Evolutionary conservation across 2,329 filamentous ascomycete genomes (phyloP).

Genomic region (Neoascochyta sp.): DNA sequence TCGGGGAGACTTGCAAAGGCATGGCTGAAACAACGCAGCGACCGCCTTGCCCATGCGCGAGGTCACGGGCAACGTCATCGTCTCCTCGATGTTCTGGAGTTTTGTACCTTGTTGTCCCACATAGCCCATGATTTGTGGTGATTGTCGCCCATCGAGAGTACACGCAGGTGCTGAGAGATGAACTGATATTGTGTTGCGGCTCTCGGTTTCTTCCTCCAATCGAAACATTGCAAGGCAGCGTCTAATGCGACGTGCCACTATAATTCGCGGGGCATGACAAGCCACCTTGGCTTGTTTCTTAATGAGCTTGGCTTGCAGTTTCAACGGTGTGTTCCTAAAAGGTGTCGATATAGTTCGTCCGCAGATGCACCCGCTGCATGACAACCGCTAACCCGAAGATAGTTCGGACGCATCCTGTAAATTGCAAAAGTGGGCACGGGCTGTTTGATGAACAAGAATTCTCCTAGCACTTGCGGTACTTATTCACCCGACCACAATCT

Average conservation of each 20-base stretch:
- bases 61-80: conserved; percentile 1
- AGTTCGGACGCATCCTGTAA: conserved; percentile 1
- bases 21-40: conserved; percentile 7
- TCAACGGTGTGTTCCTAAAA: background rate
- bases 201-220: conserved; percentile 9
- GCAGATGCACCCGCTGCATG: background rate
- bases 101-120: conserved; percentile 1
- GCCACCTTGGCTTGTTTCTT: conserved; percentile 9
- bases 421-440: conserved; percentile 7
- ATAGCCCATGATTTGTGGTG: too few relatives aligned
- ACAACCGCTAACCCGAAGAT: conserved; percentile 2
- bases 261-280: conserved; percentile 4
- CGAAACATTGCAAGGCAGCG: conserved; percentile 1
- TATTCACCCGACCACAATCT: conserved; percentile 5
- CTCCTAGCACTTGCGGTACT: conserved; percentile 9
- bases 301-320: conserved; percentile 10
- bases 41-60: conserved; percentile 1
- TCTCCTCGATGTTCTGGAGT: conserved; percentile 2
- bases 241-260: conserved; percentile 1
- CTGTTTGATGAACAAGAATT: conserved; percentile 2
- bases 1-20: conserved; percentile 2
- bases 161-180: background rate
- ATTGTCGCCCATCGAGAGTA: background rate
- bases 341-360: conserved; percentile 4
- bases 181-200: conserved; percentile 1